Base-by-base conservation (phyloP, 768 basidiomycete genomes). In the Sporobolomyces roseus region DNA sequence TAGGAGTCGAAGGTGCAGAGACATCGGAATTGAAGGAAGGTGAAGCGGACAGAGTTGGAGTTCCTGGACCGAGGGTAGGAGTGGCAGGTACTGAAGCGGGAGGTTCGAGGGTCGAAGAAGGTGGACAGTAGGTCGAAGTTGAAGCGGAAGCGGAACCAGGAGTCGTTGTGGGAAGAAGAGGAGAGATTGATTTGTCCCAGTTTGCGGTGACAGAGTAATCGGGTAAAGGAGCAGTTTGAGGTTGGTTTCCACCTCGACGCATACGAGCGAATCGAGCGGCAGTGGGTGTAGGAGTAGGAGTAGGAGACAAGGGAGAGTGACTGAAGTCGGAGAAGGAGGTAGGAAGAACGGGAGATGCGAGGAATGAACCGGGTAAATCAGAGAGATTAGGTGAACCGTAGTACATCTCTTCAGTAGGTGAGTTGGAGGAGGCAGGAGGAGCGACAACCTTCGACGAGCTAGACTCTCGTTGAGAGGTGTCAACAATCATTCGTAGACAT, bases 291-390 rank as follows among this genome's bases (percentile, higher is more conserved):
- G 65, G 65, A 17, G 65, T 66, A 13, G 65, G 65, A 32, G 32
- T 43, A 3, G 56, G 56, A 14, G 56, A 58, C 2, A 66, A 52
- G 0, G 65, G 65, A 13, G 65, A 61, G 65, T 66, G 65, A n/a
- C 51, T 25, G 56, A 27, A 66, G 30, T 66, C 65, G 59, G 50
- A n/a, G 59, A 66, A 66, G 3, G 65, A 60, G n/a, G 65, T 66
- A 2, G 65, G 65, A 27, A 66, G 41, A 32, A 66, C 65, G 33
- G 65, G 65, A 4, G 65, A 66, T 9, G 65, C 50, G 41, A 66
- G n/a, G 59, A 66, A 66, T 1, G 65, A 51, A 17, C 65, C 65
- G 25, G 65, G 65, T 17, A 66, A 41, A 27, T 35, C 50, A 19
- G 38, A 36, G 12, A 66, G 65, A 33, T 54, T 51, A 21, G 65